phyloP scores from a whole-genome alignment of 805 yeast genomes.

The Candida argentea region DNA sequence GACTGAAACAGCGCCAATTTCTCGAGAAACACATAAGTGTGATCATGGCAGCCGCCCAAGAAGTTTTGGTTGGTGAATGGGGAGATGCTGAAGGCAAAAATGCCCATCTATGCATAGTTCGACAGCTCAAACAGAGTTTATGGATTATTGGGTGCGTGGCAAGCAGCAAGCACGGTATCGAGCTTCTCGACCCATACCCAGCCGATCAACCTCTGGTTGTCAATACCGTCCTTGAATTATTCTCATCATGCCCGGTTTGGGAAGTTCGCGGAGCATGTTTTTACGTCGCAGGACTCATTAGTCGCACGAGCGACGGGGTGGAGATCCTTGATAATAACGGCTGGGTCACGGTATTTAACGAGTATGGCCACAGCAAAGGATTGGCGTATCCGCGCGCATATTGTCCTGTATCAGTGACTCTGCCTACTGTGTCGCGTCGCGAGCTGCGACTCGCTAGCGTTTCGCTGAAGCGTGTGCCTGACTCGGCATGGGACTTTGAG shows the following conservation, averaged over 20 bases:
- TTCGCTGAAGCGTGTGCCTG: slow-evolving; percentile 1
- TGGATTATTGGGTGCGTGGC: slow-evolving; percentile 89
- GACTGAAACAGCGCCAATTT: slow-evolving; percentile 30
- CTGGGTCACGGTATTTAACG: slow-evolving; percentile 37
- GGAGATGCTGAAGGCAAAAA: no score
- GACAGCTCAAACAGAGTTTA: slow-evolving; percentile 54
- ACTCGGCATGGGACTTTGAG: slow-evolving; percentile 5
- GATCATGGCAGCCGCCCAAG: slow-evolving; percentile 8
- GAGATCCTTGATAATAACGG: slow-evolving; percentile 76
- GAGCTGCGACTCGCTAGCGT: neutral
- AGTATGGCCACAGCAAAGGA: slow-evolving; percentile 5
- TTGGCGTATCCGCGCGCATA: slow-evolving; percentile 15
- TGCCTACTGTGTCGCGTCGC: neutral
- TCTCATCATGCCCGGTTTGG: slow-evolving; percentile 30
- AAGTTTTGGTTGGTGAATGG: slow-evolving; percentile 12
- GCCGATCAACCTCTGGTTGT: slow-evolving; percentile 14
- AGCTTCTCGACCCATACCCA: slow-evolving; percentile 24
- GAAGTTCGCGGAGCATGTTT: slow-evolving; percentile 70
- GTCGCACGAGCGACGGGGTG: slow-evolving; percentile 66
- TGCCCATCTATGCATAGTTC: slow-evolving; percentile 15
- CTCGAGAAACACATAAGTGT: slow-evolving; percentile 24
- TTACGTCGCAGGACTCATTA: slow-evolving; percentile 63
- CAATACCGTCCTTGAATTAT: slow-evolving; percentile 37
- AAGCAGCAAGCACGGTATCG: slow-evolving; percentile 59
- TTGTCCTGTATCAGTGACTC: neutral